Evolutionary conservation across 305 asterid genomes (phyloP), one percentile per base, ranked within the genome.

Genomic region (Vinca major): DNA sequence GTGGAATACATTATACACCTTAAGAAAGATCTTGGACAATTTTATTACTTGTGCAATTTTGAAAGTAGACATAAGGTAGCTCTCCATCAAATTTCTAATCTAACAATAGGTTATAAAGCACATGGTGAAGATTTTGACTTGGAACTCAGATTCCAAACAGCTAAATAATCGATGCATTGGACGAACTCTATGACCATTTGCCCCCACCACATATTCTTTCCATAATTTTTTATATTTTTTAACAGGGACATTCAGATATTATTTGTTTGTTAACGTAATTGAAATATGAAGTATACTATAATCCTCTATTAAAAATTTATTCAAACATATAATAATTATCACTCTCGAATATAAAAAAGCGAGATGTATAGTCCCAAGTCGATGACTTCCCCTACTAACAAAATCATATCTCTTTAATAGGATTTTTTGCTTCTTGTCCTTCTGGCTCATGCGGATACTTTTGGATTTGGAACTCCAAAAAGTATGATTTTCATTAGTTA

Each of bases 91-190:
- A 71, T 77, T 78, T 73, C 76, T 41, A 72, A 76, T 49, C 33
- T 26, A 26, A 26, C 1, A 26, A 26, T 64, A 51, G 74, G 17
- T 26, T 26, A 26, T n/a, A 58, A 58, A 45, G 82, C 86, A 84
- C 89, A 82, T 78, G 86, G 81, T 70, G 54, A 73, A 62, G 72
- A 75, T 71, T 61, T 78, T 80, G 84, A 77, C 76, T 78, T 74
- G 62, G 61, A 62, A 64, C 65, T 68, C 49, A 60, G 68, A 70
- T 79, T 71, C 77, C 66, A 47, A 74, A 66, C 69, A 55, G 75
- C 63, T 74, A 69, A 70, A 74, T 74, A 73, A 74, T 72, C 81
- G 64, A 81, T 68, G 75, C 60, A 63, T 56, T 70, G 49, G 37
- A 13, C 43, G 4, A 71, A 43, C 60, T 56, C 54, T 68, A 58